phyloP scores from a whole-genome alignment of 768 basidiomycete species.

The Chalciporus pseudorubinellus region DNA sequence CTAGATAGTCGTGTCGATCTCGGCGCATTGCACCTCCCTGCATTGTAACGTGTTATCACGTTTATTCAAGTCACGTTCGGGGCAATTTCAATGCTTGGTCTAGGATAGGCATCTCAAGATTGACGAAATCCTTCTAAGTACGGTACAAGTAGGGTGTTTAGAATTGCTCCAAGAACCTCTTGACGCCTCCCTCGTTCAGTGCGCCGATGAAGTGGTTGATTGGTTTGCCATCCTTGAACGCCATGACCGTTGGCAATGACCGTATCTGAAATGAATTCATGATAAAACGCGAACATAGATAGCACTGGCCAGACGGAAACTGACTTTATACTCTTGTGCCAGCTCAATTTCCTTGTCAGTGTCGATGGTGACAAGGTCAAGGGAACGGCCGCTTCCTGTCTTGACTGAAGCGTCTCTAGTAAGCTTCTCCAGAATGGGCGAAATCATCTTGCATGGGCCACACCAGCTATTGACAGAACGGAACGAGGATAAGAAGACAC shows the following conservation, averaged over 20 bases:
- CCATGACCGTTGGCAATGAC: slow-evolving; percentile 79
- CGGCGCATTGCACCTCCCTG: background rate
- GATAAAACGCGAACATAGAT: background rate
- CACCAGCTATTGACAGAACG: slow-evolving; percentile 59
- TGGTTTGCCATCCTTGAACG: slow-evolving; percentile 62
- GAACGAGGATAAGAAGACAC: background rate
- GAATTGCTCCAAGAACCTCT: slow-evolving; percentile 44
- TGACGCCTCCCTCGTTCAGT: slow-evolving; percentile 42
- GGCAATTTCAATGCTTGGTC: background rate
- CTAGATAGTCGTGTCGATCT: slow-evolving; percentile 1
- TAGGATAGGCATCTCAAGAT: background rate
- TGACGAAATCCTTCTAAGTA: too few species aligned
- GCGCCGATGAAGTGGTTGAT: slow-evolving; percentile 66
- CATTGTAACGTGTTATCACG: slow-evolving; percentile 12
- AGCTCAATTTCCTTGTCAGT: slow-evolving; percentile 52
- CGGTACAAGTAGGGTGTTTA: slow-evolving; percentile 13
- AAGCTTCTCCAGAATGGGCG: slow-evolving; percentile 66
- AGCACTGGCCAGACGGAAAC: background rate
- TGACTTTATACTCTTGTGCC: slow-evolving; percentile 49
- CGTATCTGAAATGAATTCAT: slow-evolving; percentile 46
- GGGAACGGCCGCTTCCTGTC: slow-evolving; percentile 51
- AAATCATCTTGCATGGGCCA: slow-evolving; percentile 67
- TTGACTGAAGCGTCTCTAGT: slow-evolving; percentile 43
- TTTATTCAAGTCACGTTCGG: background rate
- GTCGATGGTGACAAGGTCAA: slow-evolving; percentile 75